phyloP scores from a whole-genome alignment of 345 rosid genomes.

The Citrus reticulata region DNA sequence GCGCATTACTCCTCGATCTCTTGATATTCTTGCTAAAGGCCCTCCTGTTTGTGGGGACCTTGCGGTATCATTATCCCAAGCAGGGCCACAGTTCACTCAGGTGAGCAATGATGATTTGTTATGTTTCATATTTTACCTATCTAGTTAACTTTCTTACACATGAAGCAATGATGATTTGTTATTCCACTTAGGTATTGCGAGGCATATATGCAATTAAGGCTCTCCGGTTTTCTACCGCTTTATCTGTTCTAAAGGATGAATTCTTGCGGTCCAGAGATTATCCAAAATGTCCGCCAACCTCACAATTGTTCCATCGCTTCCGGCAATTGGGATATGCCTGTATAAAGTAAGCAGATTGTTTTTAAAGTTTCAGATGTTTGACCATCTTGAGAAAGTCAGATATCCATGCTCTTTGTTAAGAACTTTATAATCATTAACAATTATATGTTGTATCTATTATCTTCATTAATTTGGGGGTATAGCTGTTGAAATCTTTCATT shows the following conservation, averaged over 20 bases:
- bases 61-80: conserved; percentile 92
- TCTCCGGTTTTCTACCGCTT: conserved; percentile 86
- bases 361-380: background rate
- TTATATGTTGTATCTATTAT: background rate
- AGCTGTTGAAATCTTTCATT: background rate
- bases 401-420: background rate
- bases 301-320: conserved; percentile 88
- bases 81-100: conserved; percentile 98
- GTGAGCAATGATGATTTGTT: conserved; percentile 33
- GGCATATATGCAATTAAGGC: conserved; percentile 88
- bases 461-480: background rate
- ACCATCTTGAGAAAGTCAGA: background rate
- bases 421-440: background rate
- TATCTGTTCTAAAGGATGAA: conserved; percentile 90
- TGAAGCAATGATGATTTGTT: background rate
- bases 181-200: conserved; percentile 57
- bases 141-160: conserved; percentile 22
- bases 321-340: conserved; percentile 96
- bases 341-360: conserved; percentile 56
- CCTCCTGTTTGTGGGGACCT: conserved; percentile 96
- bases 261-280: conserved; percentile 97
- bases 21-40: conserved; percentile 84
- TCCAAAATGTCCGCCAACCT: conserved; percentile 94
- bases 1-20: conserved; percentile 92
- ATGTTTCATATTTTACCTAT: conserved; percentile 1